Evolutionary conservation across 352 stramenopile genomes (phyloP).

Genomic region (Plasmopara halstedii): DNA sequence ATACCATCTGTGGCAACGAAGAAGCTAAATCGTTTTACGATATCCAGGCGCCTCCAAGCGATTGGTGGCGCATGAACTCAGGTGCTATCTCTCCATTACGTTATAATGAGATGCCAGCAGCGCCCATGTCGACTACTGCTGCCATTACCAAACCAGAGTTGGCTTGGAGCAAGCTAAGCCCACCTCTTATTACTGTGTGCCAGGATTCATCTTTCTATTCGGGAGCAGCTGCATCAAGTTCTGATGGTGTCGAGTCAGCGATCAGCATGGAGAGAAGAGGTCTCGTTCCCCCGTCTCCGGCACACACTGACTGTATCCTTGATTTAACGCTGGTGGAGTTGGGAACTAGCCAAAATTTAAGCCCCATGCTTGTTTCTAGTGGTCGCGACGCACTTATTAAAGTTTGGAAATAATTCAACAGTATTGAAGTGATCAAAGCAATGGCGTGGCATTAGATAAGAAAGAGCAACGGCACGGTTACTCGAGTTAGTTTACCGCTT

Average conservation of each 20-base stretch:
- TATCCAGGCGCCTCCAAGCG: slow-evolving; percentile 60
- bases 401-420: slow-evolving; percentile 82
- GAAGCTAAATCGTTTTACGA: slow-evolving; percentile 85
- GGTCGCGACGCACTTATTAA: slow-evolving; percentile 95
- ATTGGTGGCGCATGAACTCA: slow-evolving; percentile 82
- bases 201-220: slow-evolving; percentile 75
- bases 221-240: slow-evolving; percentile 32
- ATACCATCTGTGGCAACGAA: slow-evolving; percentile 86
- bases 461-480: neutral
- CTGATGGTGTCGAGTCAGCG: slow-evolving; percentile 56
- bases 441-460: too few species aligned
- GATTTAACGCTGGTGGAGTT: slow-evolving; percentile 94
- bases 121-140: slow-evolving; percentile 14
- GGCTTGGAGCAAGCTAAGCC: slow-evolving; percentile 82
- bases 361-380: slow-evolving; percentile 88
- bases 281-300: slow-evolving; percentile 74
- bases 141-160: slow-evolving; percentile 73
- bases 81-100: slow-evolving; percentile 14
- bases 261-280: slow-evolving; percentile 85
- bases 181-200: slow-evolving; percentile 78
- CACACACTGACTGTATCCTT: slow-evolving; percentile 92
- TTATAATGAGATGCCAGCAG: slow-evolving; percentile 25
- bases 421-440: neutral
- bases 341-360: slow-evolving; percentile 41
- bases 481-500: slow-evolving; percentile 25